phyloP scores from a whole-genome alignment of 345 rosid genomes.

The Lepidium didymum region DNA sequence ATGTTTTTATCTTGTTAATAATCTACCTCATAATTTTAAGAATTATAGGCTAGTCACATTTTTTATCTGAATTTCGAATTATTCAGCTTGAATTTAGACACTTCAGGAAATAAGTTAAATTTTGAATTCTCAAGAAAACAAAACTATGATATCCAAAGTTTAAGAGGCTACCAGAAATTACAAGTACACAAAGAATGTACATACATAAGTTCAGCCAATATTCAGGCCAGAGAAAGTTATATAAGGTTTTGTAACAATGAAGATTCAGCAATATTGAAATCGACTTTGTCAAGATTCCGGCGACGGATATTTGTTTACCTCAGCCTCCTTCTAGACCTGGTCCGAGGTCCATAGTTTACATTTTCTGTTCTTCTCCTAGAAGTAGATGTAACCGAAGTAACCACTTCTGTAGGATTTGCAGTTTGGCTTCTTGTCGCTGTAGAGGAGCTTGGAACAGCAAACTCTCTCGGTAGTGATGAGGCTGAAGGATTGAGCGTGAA shows the following conservation, averaged over 20 bases:
- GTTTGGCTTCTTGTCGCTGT: conserved; percentile 17
- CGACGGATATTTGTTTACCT: background rate
- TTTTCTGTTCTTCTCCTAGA: conserved; percentile 41
- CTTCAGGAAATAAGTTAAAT: background rate
- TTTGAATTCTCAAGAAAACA: background rate
- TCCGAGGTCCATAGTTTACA: conserved; percentile 37
- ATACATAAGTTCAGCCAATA: conserved; percentile 6
- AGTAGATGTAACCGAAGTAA: conserved; percentile 32
- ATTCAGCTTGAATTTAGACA: background rate
- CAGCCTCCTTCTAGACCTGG: conserved; percentile 48
- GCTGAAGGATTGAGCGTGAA: background rate
- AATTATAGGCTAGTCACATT: background rate
- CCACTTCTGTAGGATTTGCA: conserved; percentile 28
- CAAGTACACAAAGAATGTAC: conserved; percentile 6
- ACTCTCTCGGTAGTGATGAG: conserved; percentile 10
- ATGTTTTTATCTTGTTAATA: background rate
- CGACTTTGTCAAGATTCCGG: background rate
- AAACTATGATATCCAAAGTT: conserved; percentile 5
- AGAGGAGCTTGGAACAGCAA: conserved; percentile 10
- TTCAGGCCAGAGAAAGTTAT: background rate
- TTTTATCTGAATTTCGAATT: background rate
- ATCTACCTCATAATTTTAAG: background rate
- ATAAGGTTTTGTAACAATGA: background rate
- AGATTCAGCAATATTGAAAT: background rate
- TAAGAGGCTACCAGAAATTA: conserved; percentile 10